These are phyloP conservation scores for Microdochium trichocladiopsis DNA, from an alignment of 2,329 filamentous ascomycete species.

Conservation along the genomic window DNA sequence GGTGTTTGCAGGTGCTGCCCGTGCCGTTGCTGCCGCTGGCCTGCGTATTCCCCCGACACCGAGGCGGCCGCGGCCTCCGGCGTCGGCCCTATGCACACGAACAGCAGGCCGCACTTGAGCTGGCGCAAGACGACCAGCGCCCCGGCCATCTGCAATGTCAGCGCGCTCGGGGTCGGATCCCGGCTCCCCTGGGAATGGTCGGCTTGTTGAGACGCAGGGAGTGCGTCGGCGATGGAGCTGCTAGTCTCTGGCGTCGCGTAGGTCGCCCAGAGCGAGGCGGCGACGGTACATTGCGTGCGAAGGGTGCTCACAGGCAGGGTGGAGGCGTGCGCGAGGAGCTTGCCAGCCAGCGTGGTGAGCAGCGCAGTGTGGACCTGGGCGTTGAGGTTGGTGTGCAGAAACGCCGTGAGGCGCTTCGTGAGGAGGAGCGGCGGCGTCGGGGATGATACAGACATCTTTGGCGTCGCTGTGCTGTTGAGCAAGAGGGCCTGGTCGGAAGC, in stretches of 20 bases:
- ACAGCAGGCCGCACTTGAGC: conserved; percentile 52
- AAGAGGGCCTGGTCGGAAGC: too few relatives aligned
- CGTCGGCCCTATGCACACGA: conserved; percentile 51
- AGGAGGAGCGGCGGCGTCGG: conserved; percentile 54
- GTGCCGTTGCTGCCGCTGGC: conserved; percentile 10
- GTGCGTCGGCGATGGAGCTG: conserved; percentile 30
- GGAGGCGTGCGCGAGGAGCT: conserved; percentile 56
- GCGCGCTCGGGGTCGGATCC: conserved; percentile 25
- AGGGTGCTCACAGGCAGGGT: conserved; percentile 47
- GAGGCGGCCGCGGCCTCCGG: conserved; percentile 13
- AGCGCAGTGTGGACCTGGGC: conserved; percentile 51
- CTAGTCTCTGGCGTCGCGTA: conserved; percentile 38
- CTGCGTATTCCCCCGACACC: conserved; percentile 8
- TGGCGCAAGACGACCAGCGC: conserved; percentile 52
- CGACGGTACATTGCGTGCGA: conserved; percentile 57
- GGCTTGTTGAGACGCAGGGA: conserved; percentile 18
- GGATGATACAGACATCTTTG: conserved; percentile 16
- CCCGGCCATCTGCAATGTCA: conserved; percentile 52
- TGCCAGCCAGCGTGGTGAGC: conserved; percentile 52
- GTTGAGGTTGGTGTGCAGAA: conserved; percentile 52
- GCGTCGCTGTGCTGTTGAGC: background rate
- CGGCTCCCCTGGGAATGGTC: conserved; percentile 3
- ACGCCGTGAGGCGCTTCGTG: conserved; percentile 56
- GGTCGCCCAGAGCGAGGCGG: conserved; percentile 53
- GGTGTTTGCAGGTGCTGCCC: conserved; percentile 6